A percentile compares a stretch with the other conserved stretches of the same genome.
Conservation (phyloP, 2,329 filamentous ascomycete genomes). For the Helminthosporium solani region DNA sequence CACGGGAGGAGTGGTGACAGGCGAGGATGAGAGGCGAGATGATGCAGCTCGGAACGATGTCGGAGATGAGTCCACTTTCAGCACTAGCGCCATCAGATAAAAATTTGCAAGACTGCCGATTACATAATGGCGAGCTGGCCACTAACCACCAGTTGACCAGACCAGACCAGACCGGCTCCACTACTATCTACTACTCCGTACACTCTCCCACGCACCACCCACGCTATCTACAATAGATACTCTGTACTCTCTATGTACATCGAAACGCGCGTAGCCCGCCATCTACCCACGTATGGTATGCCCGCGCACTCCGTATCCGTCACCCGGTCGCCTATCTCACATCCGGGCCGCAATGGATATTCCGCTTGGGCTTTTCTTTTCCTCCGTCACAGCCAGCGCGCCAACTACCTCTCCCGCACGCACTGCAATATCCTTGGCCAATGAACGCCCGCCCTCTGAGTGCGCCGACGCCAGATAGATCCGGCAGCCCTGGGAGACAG, state of each 20-base stretch:
- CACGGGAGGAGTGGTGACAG: slow-evolving; percentile 12
- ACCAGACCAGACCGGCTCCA: too few relatives aligned
- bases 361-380: slow-evolving; percentile 15
- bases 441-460: slow-evolving; percentile 34
- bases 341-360: slow-evolving; percentile 35
- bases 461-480: slow-evolving; percentile 38
- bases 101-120: slow-evolving; percentile 24
- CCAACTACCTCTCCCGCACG: slow-evolving; percentile 36
- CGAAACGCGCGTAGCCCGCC: too few relatives aligned
- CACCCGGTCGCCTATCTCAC: too few relatives aligned
- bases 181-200: background rate
- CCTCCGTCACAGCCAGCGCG: slow-evolving; percentile 18
- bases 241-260: too few relatives aligned
- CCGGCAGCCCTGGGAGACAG: slow-evolving; percentile 28
- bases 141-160: too few relatives aligned
- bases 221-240: too few relatives aligned
- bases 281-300: too few relatives aligned
- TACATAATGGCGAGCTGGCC: slow-evolving; percentile 14
- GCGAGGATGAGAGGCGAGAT: background rate
- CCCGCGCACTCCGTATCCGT: too few relatives aligned
- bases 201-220: background rate
- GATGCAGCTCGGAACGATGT: slow-evolving; percentile 17
- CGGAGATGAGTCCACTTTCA: slow-evolving; percentile 15
- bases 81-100: slow-evolving; percentile 31
- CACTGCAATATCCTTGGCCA: slow-evolving; percentile 39